Evolutionary conservation across 1,284 basidiomycete species (phyloP), one percentile per base, ranked within the genome.

Genomic region (Puccinia novopanici): DNA sequence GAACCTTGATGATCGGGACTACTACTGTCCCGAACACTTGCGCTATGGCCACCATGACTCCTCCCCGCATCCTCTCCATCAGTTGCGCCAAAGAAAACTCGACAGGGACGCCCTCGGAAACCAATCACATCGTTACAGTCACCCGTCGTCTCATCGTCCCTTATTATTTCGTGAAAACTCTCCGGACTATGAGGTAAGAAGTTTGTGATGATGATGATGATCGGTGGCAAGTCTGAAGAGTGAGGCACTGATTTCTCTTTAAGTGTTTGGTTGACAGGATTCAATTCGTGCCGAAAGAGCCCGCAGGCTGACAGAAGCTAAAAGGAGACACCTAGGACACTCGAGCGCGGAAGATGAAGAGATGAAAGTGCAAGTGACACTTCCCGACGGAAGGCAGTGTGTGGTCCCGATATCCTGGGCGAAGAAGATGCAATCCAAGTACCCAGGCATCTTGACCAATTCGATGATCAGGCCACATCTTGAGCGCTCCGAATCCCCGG

Each of bases 331-430:
- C 3, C n/a, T 45, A 37, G 45, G 45, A 71, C 42, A 42, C 19
- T 12, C 67, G n/a, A 45, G 45, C 34, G 30, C 52, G 40, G 61
- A 78, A n/a, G 55, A 34, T 34, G 1, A 61, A 37, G 40, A 75
- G 42, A 50, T 19, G 19, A 59, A 59, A 48, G 77, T 79, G 12
- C 48, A 79, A 27, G 55, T 79, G 1, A 72, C 68, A 13, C 68
- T 79, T 12, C 77, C 77, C 3, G 77, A 79, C 42, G 68, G 77
- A 42, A 54, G 68, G 12, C 54, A 70, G 6, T 79, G 68, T 63
- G 48, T 72, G 4, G 77, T 79, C 3, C 77, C 77, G 22, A 45
- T 59, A 48, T 79, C 77, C 0, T 79, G 77, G 77, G 77, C 77
- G 13, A 72, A 34, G 45, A 68, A 61, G 42, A 79, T 79, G 67